A percentile compares a stretch with the other conserved stretches of the same genome.
These are phyloP conservation scores for Daldinia eschscholtzii DNA, from an alignment of 2,329 filamentous ascomycete genomes.

Conservation along the genomic window DNA sequence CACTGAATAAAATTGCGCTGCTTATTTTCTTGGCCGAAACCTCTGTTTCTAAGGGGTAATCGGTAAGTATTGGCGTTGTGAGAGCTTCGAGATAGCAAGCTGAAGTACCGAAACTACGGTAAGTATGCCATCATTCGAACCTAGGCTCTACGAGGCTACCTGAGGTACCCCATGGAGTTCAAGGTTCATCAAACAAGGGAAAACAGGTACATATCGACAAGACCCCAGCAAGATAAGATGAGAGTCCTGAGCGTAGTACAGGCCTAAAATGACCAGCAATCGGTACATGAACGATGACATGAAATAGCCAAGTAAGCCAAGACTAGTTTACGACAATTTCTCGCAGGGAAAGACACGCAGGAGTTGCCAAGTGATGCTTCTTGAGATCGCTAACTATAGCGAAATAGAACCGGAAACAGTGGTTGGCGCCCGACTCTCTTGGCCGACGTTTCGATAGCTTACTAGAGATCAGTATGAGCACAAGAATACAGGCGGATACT, in stretches of 20 bases:
- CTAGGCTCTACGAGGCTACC: constrained; percentile 15
- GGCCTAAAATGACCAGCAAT: not conserved
- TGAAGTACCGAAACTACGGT: constrained; percentile 15
- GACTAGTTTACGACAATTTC: constrained; percentile 22
- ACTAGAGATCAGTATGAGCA: constrained; percentile 13
- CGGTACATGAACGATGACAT: constrained; percentile 15
- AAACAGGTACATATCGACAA: constrained; percentile 10
- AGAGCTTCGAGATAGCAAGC: constrained; percentile 17
- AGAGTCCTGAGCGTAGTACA: constrained; percentile 17
- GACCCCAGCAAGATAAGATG: constrained; percentile 31
- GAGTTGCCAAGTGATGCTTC: constrained; percentile 30
- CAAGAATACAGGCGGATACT: constrained; percentile 18
- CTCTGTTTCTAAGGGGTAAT: constrained; percentile 30
- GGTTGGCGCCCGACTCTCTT: constrained; percentile 39
- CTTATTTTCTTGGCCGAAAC: constrained; percentile 38
- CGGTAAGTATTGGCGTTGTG: constrained; percentile 31
- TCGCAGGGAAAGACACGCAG: constrained; percentile 27
- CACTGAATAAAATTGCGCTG: constrained; percentile 17
- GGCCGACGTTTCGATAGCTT: constrained; percentile 39
- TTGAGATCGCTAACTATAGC: constrained; percentile 25
- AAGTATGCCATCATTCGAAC: constrained; percentile 8
- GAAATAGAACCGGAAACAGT: constrained; percentile 24
- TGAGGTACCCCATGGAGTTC: constrained; percentile 27
- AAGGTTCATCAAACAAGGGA: constrained; percentile 24
- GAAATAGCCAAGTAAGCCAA: constrained; percentile 32